Evolutionary conservation across 1,284 basidiomycete species (phyloP).

Genomic region (Pholiota adiposa): DNA sequence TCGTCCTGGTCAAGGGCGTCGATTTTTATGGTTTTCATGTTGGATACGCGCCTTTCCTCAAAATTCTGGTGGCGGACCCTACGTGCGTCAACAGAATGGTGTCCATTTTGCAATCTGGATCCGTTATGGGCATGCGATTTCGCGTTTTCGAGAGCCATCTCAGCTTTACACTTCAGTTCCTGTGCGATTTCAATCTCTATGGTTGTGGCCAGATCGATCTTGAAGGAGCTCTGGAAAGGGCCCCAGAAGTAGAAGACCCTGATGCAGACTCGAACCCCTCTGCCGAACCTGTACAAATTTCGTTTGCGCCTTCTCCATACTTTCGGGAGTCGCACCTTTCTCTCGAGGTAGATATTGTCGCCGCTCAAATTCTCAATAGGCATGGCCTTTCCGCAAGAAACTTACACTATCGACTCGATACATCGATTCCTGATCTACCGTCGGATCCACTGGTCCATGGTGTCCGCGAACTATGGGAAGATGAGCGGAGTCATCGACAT

Average conservation of each 20-base stretch:
- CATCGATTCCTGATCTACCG: conserved; percentile 54
- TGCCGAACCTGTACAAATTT: conserved; percentile 4
- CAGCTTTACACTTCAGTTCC: conserved; percentile 88
- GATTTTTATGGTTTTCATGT: conserved; percentile 96
- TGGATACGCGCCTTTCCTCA: conserved; percentile 88
- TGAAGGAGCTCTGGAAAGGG: conserved; percentile 60
- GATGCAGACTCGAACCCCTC: conserved; percentile 18
- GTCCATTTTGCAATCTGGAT: conserved; percentile 80
- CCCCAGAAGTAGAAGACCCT: conserved; percentile 39
- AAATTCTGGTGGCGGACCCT: conserved; percentile 83
- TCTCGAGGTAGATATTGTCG: conserved; percentile 85
- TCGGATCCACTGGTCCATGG: conserved; percentile 84
- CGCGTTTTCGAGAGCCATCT: conserved; percentile 90
- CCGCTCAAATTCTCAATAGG: conserved; percentile 88
- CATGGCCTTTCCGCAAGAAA: conserved; percentile 66
- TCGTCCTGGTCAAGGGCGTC: conserved; percentile 91
- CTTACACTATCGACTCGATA: conserved; percentile 75
- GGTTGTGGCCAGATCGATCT: conserved; percentile 92
- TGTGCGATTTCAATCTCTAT: conserved; percentile 95
- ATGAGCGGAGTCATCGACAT: conserved; percentile 78
- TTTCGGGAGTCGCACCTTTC: conserved; percentile 72
- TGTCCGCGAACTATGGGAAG: conserved; percentile 94
- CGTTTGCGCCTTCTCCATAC: conserved; percentile 54
- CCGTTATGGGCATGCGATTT: conserved; percentile 79
- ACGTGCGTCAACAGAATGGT: conserved; percentile 67